phyloP scores from a whole-genome alignment of 371 early-diverging fungal genomes.

The Saksenaea vasiformis region DNA sequence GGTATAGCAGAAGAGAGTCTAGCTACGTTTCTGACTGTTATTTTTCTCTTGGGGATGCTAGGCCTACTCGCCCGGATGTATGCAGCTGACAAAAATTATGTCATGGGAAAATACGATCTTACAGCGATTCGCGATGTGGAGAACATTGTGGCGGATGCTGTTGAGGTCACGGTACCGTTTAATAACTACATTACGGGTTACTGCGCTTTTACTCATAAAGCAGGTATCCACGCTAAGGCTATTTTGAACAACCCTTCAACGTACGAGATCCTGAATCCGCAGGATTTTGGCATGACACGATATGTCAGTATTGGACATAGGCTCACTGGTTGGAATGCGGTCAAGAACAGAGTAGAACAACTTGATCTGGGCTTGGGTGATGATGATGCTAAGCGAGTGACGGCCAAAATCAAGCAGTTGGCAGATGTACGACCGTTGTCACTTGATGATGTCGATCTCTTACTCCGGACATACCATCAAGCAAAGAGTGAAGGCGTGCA shows the following conservation, averaged over 20 bases:
- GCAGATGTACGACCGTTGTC: constrained; percentile 91
- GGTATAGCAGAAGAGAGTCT: constrained; percentile 23
- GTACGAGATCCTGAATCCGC: constrained; percentile 95
- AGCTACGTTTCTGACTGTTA: background rate
- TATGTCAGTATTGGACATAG: constrained; percentile 96
- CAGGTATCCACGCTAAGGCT: constrained; percentile 98
- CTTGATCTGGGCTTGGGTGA: constrained; percentile 83
- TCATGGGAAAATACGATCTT: constrained; percentile 91
- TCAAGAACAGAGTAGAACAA: constrained; percentile 94
- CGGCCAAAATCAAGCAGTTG: constrained; percentile 89
- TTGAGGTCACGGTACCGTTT: constrained; percentile 94
- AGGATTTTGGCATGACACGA: constrained; percentile 97
- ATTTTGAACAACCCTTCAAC: constrained; percentile 96
- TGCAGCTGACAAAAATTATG: constrained; percentile 85
- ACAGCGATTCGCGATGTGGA: constrained; percentile 89
- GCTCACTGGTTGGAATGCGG: constrained; percentile 97
- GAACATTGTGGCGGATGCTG: constrained; percentile 93
- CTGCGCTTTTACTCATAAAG: constrained; percentile 98
- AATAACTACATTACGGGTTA: constrained; percentile 98
- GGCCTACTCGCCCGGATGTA: constrained; percentile 93
- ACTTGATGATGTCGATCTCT: constrained; percentile 88
- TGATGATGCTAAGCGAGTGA: constrained; percentile 89
- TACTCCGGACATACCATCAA: constrained; percentile 37
- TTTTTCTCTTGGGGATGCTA: background rate
- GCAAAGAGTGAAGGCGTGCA: constrained; percentile 24